phyloP scores from a whole-genome alignment of 2,329 filamentous ascomycete species.

The Volutella citrinella region DNA sequence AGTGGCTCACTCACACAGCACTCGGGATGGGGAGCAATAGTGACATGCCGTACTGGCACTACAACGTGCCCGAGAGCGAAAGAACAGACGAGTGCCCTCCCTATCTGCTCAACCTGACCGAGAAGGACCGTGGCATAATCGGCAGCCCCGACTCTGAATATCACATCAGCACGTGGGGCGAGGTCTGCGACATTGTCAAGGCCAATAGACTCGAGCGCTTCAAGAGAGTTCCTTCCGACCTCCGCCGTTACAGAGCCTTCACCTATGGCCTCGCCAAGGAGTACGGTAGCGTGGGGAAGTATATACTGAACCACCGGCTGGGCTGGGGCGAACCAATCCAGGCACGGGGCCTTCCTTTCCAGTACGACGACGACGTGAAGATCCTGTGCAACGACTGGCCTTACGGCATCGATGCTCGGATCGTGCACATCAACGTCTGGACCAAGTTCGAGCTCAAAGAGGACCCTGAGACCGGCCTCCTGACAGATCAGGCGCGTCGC shows the following conservation, averaged over 20 bases:
- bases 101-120: constrained; percentile 60
- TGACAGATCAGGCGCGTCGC: constrained; percentile 60
- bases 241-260: constrained; percentile 75
- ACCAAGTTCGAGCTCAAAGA: constrained; percentile 81
- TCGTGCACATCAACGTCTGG: constrained; percentile 88
- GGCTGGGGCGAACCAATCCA: constrained; percentile 57
- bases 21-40: constrained; percentile 36
- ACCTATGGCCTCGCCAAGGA: constrained; percentile 59
- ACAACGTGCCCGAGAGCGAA: constrained; percentile 66
- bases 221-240: constrained; percentile 70
- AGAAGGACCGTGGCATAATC: constrained; percentile 70
- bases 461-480: constrained; percentile 60
- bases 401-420: constrained; percentile 75
- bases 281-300: constrained; percentile 76
- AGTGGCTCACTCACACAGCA: no score
- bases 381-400: constrained; percentile 92
- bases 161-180: constrained; percentile 62
- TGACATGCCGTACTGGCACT: constrained; percentile 71
- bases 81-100: constrained; percentile 67
- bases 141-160: constrained; percentile 68
- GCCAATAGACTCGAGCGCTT: constrained; percentile 73
- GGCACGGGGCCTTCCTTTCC: constrained; percentile 38
- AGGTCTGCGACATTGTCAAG: constrained; percentile 60
- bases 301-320: constrained; percentile 68
- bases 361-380: constrained; percentile 57